Evolutionary conservation across 495 filamentous ascomycete genomes (phyloP), one percentile per base, ranked within the genome.

Genomic region (Annulohypoxylon bovei): DNA sequence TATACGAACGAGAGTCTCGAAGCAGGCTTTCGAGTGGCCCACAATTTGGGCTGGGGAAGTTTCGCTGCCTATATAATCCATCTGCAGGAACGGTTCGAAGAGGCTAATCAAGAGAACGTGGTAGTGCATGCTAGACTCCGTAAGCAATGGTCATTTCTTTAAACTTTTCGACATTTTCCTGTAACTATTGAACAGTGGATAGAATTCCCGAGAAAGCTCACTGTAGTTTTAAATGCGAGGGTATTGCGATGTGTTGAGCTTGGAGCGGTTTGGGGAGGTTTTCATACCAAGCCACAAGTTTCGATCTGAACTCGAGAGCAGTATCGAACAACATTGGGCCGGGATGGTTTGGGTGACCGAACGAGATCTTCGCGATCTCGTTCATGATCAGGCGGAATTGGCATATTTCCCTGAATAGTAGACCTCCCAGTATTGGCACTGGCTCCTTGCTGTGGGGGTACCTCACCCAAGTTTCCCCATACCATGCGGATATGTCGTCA

Each of bases 381-480:
- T 79, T 81, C 25, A 79, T 69, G 40, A 81, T 77, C 3, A 72
- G 25, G 37, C 77, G 78, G 11, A 81, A 75, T 14, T 80, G 70
- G 16, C 67, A 68, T 33, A 77, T 74, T 3, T 78, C 79, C 58
- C 76, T 77, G 54, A 77, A 77, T 3, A 75, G 30, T 14, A 67
- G 55, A 0, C 77, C 76, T 39, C 76, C 72, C 39, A 64, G 60
- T 11, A 72, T 74, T 6, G 75, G 72, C 25, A 78, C 30, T 6
- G 56, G 61, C 8, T 73, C 55, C 18, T 66, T 60, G 11, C 65
- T 63, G 27, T 56, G 44, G 16, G 80, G 78, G 54, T 81, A 82
- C 37, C 53, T 75, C 8, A 82, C 68, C 68, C 68, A 75, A 7
- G 74, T 73, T 57, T 81, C 80, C 30, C 78, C 77, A 44, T 77